phyloP scores from a whole-genome alignment of 83 land plant genomes.

The Picea mariana region DNA sequence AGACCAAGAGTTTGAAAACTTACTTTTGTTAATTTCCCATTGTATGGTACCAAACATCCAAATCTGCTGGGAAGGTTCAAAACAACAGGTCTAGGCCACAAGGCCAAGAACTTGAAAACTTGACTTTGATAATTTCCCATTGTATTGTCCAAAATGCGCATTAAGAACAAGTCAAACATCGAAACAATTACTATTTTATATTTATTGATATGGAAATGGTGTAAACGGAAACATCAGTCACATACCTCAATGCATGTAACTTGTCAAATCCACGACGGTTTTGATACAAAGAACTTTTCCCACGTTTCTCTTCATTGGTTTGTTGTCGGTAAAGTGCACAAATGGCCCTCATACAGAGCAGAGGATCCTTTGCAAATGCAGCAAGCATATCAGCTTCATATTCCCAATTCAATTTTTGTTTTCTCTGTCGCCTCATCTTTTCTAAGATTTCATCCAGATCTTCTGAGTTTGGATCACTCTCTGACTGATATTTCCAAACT shows the following conservation, averaged over 20 bases:
- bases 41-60: no score
- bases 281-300: slow-evolving; percentile 22
- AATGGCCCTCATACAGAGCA: slow-evolving; percentile 54
- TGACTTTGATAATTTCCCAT: not conserved
- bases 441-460: not conserved
- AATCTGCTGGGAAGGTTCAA: no score
- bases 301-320: slow-evolving; percentile 23
- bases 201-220: not conserved
- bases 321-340: slow-evolving; percentile 64
- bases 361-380: slow-evolving; percentile 35
- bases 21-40: no score
- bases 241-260: slow-evolving; percentile 44
- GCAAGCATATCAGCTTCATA: slow-evolving; percentile 62
- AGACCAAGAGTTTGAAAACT: no score
- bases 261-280: slow-evolving; percentile 49
- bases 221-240: not conserved
- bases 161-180: not conserved
- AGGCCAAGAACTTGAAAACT: no score
- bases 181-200: not conserved
- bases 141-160: not conserved
- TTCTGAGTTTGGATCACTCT: slow-evolving; percentile 11
- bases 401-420: slow-evolving; percentile 30
- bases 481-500: slow-evolving; percentile 1
- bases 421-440: slow-evolving; percentile 11
- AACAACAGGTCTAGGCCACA: no score